phyloP scores from a whole-genome alignment of 768 basidiomycete species.

The Vararia minispora region DNA sequence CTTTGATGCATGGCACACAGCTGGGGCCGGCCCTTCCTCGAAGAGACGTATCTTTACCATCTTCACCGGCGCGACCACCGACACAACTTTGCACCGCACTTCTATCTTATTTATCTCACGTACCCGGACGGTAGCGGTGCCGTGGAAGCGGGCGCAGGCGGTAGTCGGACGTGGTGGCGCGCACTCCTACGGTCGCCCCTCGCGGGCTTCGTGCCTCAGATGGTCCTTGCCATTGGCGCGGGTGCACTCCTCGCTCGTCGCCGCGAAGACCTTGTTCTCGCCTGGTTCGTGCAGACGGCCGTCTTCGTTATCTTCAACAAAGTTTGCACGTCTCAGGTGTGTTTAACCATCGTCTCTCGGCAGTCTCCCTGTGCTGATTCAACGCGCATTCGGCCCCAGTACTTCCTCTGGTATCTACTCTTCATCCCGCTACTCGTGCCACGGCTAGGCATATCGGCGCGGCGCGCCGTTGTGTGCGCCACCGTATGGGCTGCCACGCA shows the following conservation, averaged over 20 bases:
- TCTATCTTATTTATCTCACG: slow-evolving; percentile 87
- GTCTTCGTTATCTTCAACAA: slow-evolving; percentile 95
- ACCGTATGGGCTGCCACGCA: slow-evolving; percentile 69
- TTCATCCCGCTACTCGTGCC: slow-evolving; percentile 79
- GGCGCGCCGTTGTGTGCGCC: slow-evolving; percentile 29
- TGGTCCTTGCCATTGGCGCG: slow-evolving; percentile 54
- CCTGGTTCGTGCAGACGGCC: slow-evolving; percentile 88
- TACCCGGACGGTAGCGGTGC: slow-evolving; percentile 37
- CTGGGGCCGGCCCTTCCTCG: slow-evolving; percentile 89
- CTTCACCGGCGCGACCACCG: slow-evolving; percentile 86
- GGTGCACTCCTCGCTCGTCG: slow-evolving; percentile 63
- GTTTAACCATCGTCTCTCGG: slow-evolving; percentile 11
- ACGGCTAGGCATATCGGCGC: slow-evolving; percentile 38
- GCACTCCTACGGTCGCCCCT: slow-evolving; percentile 57
- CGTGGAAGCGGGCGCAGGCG: slow-evolving; percentile 11
- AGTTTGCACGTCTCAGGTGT: slow-evolving; percentile 93
- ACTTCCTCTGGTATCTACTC: slow-evolving; percentile 94
- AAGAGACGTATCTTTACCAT: slow-evolving; percentile 92
- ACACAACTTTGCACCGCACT: slow-evolving; percentile 98
- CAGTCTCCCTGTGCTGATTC: neutral
- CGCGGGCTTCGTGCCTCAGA: slow-evolving; percentile 77
- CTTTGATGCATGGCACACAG: slow-evolving; percentile 28
- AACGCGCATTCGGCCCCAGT: slow-evolving; percentile 34
- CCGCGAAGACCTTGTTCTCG: slow-evolving; percentile 54
- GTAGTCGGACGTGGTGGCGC: slow-evolving; percentile 29